Evolutionary conservation across 352 stramenopile species (phyloP), one percentile per base, ranked within the genome.

Genomic region (Globisporangium paroecandrum): DNA sequence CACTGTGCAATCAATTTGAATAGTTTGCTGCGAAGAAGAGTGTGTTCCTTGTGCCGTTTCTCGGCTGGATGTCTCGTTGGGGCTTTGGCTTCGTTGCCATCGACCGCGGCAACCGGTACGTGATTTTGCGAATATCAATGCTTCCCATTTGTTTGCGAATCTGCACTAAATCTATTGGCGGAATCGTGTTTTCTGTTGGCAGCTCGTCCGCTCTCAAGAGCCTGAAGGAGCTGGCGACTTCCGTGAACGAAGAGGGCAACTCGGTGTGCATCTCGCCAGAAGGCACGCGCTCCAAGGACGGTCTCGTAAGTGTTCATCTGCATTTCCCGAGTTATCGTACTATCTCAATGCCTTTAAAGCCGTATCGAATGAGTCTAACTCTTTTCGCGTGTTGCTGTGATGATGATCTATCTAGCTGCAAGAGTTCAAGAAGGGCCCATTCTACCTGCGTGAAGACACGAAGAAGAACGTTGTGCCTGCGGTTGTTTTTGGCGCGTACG

Each of bases 361-460:
- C 36, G 53, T 25, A 29, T 46, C 9, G 38, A 47, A n/a, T 57
- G 24, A 27, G 64, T 41, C n/a, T 70, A 3, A 18, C 13, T 43
- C 18, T 54, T 62, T 62, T 67, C 36, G 18, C 0, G n/a, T 57
- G 49, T 7, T 32, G 4, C n/a, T 58, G 13, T 13, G 20, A 54
- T 54, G 46, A 22, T 32, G 7, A 18, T 15, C 9, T 69, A 34
- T 15, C n/a, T 62, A 91, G 83, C 73, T 95, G 32, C 83, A 93
- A 77, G 84, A 93, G 54, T 95, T 95, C 70, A 95, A 95, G 74
- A 95, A 95, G 64, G 87, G 87, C 1, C 87, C 87, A 29, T 95
- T 95, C 70, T 94, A 95, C 66, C 65, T 95, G 62, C 82, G 83
- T 29, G 84, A 93, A 25, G 85, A 93, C 64, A 93, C 83, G 46